A percentile compares a stretch with the other conserved stretches of the same genome.
These are phyloP conservation scores for Eremothecium sinecaudum DNA, from an alignment of 1,139 yeast genomes.

Conservation along the genomic window DNA sequence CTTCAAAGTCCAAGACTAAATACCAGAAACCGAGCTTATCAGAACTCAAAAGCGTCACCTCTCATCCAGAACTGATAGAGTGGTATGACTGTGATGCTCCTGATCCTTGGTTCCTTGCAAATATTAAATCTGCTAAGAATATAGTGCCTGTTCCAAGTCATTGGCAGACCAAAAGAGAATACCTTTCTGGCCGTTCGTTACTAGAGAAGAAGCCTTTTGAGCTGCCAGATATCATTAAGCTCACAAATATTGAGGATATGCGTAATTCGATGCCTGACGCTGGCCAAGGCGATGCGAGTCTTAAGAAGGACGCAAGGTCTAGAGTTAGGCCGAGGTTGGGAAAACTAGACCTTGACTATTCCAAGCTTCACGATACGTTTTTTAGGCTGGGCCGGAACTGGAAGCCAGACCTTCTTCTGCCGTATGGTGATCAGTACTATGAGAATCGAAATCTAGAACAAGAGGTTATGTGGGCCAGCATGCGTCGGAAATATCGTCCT, in stretches of 20 bases:
- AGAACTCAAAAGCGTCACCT: slow-evolving; percentile 49
- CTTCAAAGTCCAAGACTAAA: not conserved
- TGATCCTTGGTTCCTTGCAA: slow-evolving; percentile 61
- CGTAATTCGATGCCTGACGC: slow-evolving; percentile 41
- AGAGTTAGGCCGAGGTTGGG: slow-evolving; percentile 89
- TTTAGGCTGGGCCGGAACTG: slow-evolving; percentile 58
- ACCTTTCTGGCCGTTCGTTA: slow-evolving; percentile 61
- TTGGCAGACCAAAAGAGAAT: slow-evolving; percentile 78
- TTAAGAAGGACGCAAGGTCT: slow-evolving; percentile 72
- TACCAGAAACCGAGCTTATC: slow-evolving; percentile 51
- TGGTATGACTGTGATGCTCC: slow-evolving; percentile 82
- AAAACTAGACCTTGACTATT: slow-evolving; percentile 76
- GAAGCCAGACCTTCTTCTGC: slow-evolving; percentile 51
- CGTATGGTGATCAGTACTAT: slow-evolving; percentile 68
- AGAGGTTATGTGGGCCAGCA: slow-evolving; percentile 30
- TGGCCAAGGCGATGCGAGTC: slow-evolving; percentile 38
- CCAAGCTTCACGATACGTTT: slow-evolving; percentile 75
- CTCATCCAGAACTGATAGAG: slow-evolving; percentile 66
- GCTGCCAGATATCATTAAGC: slow-evolving; percentile 67
- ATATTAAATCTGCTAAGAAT: slow-evolving; percentile 58
- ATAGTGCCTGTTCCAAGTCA: slow-evolving; percentile 72
- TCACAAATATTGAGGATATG: slow-evolving; percentile 86
- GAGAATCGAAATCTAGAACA: slow-evolving; percentile 66
- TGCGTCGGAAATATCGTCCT: slow-evolving; percentile 43
- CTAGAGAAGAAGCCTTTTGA: slow-evolving; percentile 65